These are phyloP conservation scores for Aspergillus brunneoviolaceus DNA, from an alignment of 2,329 filamentous ascomycete species.

Conservation along the genomic window DNA sequence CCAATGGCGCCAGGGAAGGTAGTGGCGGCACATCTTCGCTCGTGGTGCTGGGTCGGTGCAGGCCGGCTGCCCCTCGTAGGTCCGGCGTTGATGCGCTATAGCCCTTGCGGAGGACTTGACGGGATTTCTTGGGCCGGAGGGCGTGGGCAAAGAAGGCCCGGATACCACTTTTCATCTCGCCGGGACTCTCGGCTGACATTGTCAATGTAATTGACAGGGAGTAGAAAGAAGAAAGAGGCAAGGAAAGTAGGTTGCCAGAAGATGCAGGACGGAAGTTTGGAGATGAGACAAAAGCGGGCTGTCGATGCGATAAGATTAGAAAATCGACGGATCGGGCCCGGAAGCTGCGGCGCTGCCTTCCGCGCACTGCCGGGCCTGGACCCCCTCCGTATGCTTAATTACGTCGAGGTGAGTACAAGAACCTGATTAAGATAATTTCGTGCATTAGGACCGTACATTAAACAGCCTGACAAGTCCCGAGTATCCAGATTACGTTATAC, in stretches of 20 bases:
- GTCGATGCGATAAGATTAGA: not conserved
- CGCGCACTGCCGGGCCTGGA: not conserved
- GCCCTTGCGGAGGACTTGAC: constrained; percentile 36
- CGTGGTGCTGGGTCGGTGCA: constrained; percentile 17
- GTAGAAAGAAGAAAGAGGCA: not conserved
- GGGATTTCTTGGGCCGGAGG: constrained; percentile 38
- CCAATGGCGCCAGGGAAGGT: constrained; percentile 34
- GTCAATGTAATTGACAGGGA: constrained; percentile 1
- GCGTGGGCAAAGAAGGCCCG: constrained; percentile 31
- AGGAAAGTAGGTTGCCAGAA: not conserved
- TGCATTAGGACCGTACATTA: constrained; percentile 10
- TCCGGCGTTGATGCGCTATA: constrained; percentile 30
- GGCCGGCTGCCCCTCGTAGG: constrained; percentile 21
- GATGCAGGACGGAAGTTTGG: not conserved
- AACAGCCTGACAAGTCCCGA: constrained; percentile 11
- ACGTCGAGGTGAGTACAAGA: too few species aligned
- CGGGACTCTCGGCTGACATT: constrained; percentile 35
- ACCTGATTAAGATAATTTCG: not conserved
- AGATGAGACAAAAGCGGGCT: not conserved
- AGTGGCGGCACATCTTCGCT: constrained; percentile 30
- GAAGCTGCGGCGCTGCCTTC: constrained; percentile 1
- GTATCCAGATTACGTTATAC: constrained; percentile 8
- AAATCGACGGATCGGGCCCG: not conserved
- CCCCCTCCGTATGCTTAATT: not conserved
- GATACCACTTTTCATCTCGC: constrained; percentile 28